phyloP scores from a whole-genome alignment of 345 rosid species.

The Psidium guajava region DNA sequence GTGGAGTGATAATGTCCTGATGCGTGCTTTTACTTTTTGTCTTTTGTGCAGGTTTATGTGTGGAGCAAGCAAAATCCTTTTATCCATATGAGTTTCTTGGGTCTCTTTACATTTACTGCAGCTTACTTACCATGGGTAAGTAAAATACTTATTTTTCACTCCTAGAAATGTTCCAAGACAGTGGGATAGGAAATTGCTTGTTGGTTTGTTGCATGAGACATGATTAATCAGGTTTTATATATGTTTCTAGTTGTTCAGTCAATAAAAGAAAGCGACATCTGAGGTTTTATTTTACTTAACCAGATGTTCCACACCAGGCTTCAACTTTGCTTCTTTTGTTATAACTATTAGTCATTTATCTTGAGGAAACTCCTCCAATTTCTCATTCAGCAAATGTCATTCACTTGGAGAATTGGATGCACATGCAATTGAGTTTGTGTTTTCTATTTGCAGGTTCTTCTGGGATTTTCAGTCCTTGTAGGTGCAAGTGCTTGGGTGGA shows the following conservation, averaged over 20 bases:
- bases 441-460: constrained; percentile 51
- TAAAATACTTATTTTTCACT: constrained; percentile 1
- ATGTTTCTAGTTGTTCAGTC: not conserved
- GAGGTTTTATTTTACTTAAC: not conserved
- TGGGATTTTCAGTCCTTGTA: constrained; percentile 92
- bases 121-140: constrained; percentile 97
- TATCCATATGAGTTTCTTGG: constrained; percentile 97
- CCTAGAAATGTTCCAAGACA: not conserved
- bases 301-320: not conserved
- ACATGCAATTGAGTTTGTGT: not conserved
- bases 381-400: not conserved
- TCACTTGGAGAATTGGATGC: not conserved
- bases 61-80: constrained; percentile 99
- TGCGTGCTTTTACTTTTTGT: not conserved
- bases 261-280: not conserved
- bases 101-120: constrained; percentile 89
- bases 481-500: constrained; percentile 98
- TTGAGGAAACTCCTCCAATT: not conserved
- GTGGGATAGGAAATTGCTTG: not conserved
- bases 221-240: not conserved
- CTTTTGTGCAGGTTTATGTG: constrained; percentile 62
- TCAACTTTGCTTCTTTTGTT: not conserved
- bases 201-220: not conserved
- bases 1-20: not conserved
- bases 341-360: not conserved